Conservation (phyloP, 2,329 filamentous ascomycete species). For the Talaromyces piceae region DNA sequence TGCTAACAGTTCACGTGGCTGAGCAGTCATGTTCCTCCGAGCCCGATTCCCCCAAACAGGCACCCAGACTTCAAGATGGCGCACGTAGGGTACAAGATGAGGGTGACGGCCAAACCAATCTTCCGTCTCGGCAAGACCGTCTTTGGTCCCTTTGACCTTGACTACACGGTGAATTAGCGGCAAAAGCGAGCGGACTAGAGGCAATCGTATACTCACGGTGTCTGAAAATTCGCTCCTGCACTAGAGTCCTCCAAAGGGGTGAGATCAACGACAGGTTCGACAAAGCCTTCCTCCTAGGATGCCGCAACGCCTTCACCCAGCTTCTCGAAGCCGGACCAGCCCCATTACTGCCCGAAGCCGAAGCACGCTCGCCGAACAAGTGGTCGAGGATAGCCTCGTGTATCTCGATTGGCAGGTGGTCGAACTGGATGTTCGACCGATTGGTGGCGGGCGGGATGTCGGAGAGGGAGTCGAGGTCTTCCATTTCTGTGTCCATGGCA, state of each 20-base stretch:
- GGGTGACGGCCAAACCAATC: constrained; percentile 53
- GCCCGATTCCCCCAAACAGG: constrained; percentile 58
- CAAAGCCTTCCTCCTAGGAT: constrained; percentile 59
- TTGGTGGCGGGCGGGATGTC: constrained; percentile 8
- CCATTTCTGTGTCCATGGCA: constrained; percentile 19
- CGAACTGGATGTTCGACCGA: constrained; percentile 19
- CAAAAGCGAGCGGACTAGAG: neutral
- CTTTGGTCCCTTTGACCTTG: constrained; percentile 63
- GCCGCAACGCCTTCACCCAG: constrained; percentile 59
- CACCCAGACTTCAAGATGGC: constrained; percentile 71
- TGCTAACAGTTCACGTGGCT: constrained; percentile 16
- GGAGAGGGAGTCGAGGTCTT: constrained; percentile 17
- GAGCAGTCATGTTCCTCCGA: constrained; percentile 41
- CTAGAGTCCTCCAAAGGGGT: constrained; percentile 56
- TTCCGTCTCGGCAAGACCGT: constrained; percentile 54
- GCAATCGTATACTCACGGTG: constrained; percentile 41
- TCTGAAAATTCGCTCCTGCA: constrained; percentile 66
- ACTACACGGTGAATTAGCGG: constrained; percentile 30
- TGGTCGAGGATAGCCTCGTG: constrained; percentile 66
- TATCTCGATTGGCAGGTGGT: constrained; percentile 58
- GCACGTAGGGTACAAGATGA: constrained; percentile 57
- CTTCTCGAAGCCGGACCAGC: constrained; percentile 46
- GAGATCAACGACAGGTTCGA: constrained; percentile 56
- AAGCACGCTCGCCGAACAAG: constrained; percentile 61
- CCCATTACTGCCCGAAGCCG: constrained; percentile 51